Conservation (phyloP, 305 asterid species). For the Fraxinus nigra region DNA sequence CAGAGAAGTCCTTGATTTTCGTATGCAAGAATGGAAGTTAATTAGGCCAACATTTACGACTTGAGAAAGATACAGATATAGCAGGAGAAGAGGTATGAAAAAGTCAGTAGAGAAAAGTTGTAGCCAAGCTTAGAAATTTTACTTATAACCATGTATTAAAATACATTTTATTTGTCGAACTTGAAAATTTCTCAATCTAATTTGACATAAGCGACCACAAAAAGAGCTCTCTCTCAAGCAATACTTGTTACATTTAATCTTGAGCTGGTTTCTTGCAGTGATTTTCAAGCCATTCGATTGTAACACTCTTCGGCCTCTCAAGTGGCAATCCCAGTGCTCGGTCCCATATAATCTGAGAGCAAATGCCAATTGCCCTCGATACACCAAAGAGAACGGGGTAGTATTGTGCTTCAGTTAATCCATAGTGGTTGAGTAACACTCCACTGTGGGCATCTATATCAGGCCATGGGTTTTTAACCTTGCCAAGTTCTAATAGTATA, state of each 20-base stretch:
- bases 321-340: constrained; percentile 64
- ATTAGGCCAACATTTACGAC: neutral
- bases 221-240: neutral
- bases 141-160: neutral
- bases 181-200: neutral
- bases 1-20: constrained; percentile 40
- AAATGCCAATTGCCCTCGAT: constrained; percentile 88
- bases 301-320: constrained; percentile 67
- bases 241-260: constrained; percentile 17
- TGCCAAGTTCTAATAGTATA: neutral
- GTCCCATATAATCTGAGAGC: constrained; percentile 87
- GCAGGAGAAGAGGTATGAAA: neutral
- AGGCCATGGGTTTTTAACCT: constrained; percentile 85
- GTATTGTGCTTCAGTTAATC: constrained; percentile 91
- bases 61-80: neutral
- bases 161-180: neutral
- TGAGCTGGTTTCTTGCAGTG: constrained; percentile 63
- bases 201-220: neutral
- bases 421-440: constrained; percentile 79
- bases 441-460: constrained; percentile 98
- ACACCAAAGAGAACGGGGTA: constrained; percentile 94
- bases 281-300: constrained; percentile 64
- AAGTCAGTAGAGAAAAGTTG: neutral
- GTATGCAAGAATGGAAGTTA: neutral
- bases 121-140: neutral